These are phyloP conservation scores for Aureobasidium uvarum DNA, from an alignment of 2,329 filamentous ascomycete species.

Conservation along the genomic window DNA sequence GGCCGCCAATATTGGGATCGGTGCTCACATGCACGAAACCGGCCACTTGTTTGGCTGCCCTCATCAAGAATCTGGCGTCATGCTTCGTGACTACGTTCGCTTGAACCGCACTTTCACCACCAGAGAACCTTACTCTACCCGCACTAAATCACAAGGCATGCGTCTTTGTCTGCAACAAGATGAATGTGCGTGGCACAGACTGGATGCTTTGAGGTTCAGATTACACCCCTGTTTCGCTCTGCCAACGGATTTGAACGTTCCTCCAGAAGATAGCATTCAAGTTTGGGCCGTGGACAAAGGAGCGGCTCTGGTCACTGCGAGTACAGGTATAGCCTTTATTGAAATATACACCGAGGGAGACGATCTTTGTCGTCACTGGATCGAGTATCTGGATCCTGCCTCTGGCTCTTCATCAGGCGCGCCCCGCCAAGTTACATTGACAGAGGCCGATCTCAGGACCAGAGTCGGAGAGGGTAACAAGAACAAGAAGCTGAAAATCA, in stretches of 20 bases:
- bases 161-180: constrained; percentile 71
- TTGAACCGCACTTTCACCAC: constrained; percentile 80
- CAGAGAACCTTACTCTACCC: constrained; percentile 80
- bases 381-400: constrained; percentile 70
- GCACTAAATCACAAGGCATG: constrained; percentile 76
- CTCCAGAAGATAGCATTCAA: constrained; percentile 72
- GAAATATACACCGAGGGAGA: constrained; percentile 82
- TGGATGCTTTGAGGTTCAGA: constrained; percentile 85
- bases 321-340: constrained; percentile 78
- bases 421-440: constrained; percentile 70
- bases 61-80: constrained; percentile 86
- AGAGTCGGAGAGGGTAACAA: constrained; percentile 70
- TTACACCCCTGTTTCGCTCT: constrained; percentile 87
- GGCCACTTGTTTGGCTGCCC: constrained; percentile 89
- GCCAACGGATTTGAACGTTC: constrained; percentile 65
- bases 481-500: constrained; percentile 66
- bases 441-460: constrained; percentile 70
- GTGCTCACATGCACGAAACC: constrained; percentile 86
- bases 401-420: constrained; percentile 54
- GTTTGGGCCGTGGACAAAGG: constrained; percentile 80
- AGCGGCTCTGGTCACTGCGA: constrained; percentile 71
- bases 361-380: constrained; percentile 73
- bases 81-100: constrained; percentile 82
- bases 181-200: constrained; percentile 87
- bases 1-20: constrained; percentile 89